These are phyloP conservation scores for Xylariomycetidae sp. DNA, from an alignment of 2,329 filamentous ascomycete genomes.

Conservation along the genomic window DNA sequence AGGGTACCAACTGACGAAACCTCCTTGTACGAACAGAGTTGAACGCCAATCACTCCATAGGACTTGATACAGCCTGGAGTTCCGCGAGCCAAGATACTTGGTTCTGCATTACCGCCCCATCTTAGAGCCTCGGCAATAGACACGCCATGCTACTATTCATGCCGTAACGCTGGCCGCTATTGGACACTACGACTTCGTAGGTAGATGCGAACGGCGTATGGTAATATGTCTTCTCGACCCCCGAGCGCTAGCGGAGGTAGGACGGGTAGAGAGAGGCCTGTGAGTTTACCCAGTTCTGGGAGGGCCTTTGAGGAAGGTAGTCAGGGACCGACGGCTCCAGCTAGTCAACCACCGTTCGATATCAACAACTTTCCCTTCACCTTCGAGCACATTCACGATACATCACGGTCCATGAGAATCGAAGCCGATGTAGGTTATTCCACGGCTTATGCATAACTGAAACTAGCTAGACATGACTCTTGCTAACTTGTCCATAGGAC, in stretches of 20 bases:
- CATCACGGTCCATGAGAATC: conserved; percentile 11
- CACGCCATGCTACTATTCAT: too few species aligned
- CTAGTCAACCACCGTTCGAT: conserved; percentile 7
- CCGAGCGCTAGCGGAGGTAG: conserved; percentile 1
- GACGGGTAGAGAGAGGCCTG: too few species aligned
- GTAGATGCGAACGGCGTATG: background rate
- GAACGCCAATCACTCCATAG: too few species aligned
- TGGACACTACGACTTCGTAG: background rate
- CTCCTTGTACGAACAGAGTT: too few species aligned
- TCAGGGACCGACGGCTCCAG: background rate
- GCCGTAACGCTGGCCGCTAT: too few species aligned
- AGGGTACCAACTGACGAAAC: too few species aligned
- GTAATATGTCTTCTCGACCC: conserved; percentile 9
- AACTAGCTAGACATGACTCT: background rate
- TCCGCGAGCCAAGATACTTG: too few species aligned
- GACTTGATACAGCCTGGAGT: too few species aligned
- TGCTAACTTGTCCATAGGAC: conserved; percentile 8
- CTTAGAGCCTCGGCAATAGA: too few species aligned
- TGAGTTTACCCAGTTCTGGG: background rate
- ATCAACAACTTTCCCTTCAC: conserved; percentile 16
- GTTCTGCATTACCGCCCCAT: too few species aligned
- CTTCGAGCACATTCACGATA: conserved; percentile 12
- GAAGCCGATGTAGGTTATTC: conserved; percentile 14
- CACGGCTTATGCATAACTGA: too few species aligned
- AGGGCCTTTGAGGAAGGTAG: background rate